Evolutionary conservation across 768 basidiomycete species (phyloP).

Genomic region (Lactifluus piperatus): DNA sequence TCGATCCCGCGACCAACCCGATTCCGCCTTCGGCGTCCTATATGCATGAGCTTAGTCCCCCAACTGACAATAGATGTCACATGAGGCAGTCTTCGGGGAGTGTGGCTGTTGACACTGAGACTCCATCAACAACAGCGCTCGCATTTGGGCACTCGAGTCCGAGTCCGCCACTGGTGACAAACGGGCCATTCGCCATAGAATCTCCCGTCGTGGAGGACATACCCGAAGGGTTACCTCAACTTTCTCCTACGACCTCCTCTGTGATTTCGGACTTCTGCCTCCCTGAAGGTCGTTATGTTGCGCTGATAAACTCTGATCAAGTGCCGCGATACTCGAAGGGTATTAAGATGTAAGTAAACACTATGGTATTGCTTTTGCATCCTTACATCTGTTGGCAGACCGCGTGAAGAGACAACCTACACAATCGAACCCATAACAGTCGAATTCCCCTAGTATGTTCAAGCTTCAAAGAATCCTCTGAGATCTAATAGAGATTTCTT

Average conservation of each 20-base stretch:
- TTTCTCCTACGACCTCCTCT: neutral
- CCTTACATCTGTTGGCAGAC: neutral
- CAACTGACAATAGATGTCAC: neutral
- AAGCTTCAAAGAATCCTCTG: neutral
- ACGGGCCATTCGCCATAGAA: neutral
- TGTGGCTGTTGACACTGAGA: neutral
- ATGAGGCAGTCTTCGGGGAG: constrained; percentile 1
- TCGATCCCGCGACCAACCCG: neutral
- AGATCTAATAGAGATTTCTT: neutral
- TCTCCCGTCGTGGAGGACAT: neutral
- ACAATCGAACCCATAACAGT: neutral
- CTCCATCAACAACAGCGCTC: constrained; percentile 7
- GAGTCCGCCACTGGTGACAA: neutral
- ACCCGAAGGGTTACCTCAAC: neutral
- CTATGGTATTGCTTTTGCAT: neutral
- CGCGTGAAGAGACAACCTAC: neutral
- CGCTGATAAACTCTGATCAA: constrained; percentile 7
- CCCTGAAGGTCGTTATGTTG: neutral
- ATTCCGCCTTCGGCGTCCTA: neutral
- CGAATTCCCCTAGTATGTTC: neutral
- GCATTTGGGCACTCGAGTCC: neutral
- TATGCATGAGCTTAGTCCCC: neutral
- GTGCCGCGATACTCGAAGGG: constrained; percentile 5
- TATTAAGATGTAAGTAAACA: neutral
- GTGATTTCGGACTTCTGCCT: neutral